These are phyloP conservation scores for Hemisphaericaspora subhashii DNA, from an alignment of 1,139 yeast species.

Conservation along the genomic window DNA sequence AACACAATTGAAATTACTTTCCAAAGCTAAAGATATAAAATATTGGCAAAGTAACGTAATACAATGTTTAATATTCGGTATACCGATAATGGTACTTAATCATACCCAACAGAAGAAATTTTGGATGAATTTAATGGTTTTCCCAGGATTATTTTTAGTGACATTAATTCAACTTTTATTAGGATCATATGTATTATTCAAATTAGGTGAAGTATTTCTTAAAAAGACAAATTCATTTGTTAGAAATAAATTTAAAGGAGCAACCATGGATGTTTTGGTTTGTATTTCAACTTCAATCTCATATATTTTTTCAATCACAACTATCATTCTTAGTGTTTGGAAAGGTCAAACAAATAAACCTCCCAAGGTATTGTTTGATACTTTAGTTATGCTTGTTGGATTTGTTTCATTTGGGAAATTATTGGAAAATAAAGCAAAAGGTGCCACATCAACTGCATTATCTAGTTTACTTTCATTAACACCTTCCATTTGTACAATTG, in stretches of 20 bases:
- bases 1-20: conserved; percentile 67
- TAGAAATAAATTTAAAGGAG: conserved; percentile 56
- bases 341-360: conserved; percentile 36
- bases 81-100: conserved; percentile 63
- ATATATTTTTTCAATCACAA: conserved; percentile 66
- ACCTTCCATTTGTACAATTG: conserved; percentile 73
- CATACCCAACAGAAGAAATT: conserved; percentile 43
- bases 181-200: conserved; percentile 68
- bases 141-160: conserved; percentile 58
- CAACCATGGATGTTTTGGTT: conserved; percentile 96
- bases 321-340: conserved; percentile 50
- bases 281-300: conserved; percentile 81
- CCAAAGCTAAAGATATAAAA: conserved; percentile 68
- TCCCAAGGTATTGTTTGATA: conserved; percentile 82
- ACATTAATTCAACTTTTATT: conserved; percentile 62
- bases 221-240: conserved; percentile 66
- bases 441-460: conserved; percentile 87
- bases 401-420: conserved; percentile 89
- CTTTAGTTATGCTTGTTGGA: conserved; percentile 78
- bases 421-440: conserved; percentile 89
- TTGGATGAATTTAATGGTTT: conserved; percentile 28
- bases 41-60: conserved; percentile 65
- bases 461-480: conserved; percentile 77
- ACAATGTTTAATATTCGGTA: conserved; percentile 52
- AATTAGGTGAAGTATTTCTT: conserved; percentile 64